Base-by-base conservation (phyloP, 176 grass and related monocot genomes). In the Zoysia pacifica region DNA sequence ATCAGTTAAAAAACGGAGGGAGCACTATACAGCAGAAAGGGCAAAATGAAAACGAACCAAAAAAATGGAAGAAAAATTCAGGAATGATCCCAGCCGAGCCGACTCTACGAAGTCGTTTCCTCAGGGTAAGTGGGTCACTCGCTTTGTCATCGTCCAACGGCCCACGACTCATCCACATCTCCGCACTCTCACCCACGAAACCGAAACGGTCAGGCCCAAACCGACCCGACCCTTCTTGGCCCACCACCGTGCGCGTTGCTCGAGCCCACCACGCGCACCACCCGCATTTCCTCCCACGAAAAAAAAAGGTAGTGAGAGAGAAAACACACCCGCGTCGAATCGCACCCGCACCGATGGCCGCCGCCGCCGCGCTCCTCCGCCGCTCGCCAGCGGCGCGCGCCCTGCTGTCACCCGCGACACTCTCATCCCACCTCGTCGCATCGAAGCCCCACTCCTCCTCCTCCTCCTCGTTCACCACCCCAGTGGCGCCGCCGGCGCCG, bases 381-480 rank as follows among this genome's bases (percentile, higher is more conserved):
- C 86, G 83, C 64, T 84, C 85, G 80, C 51, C 76, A 51, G 74
- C 79, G 53, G 80, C 87, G 38, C 87, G 89, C 62, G 82, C 66
- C 39, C 48, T 89, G 55, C 82, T 90, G 44, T 86, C 88, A 0
- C 81, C 88, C n/a, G 74, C 82, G 14, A n/a, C n/a, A n/a, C 88
- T 91, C 48, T 78, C 84, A 6, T 75, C 88, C 15, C 86, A 86
- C 56, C 82, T 98, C 11, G 65, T 94, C 62, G 87, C 89, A 41
- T 81, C 81, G 15, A 89, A 94, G 67, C 64, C 87, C 48, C 87
- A 94, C 74, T 92, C 94, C 28, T 97, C 91, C 0, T n/a, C n/a
- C n/a, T n/a, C n/a, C n/a, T 45, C 94, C 18, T 85, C 93, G 12
- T 2, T 60, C 80, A 1, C 69, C 85, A 18, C 72, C 88, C 2